Evolutionary conservation across 495 filamentous ascomycete genomes (phyloP).

Genomic region (Cetradonia linearis): DNA sequence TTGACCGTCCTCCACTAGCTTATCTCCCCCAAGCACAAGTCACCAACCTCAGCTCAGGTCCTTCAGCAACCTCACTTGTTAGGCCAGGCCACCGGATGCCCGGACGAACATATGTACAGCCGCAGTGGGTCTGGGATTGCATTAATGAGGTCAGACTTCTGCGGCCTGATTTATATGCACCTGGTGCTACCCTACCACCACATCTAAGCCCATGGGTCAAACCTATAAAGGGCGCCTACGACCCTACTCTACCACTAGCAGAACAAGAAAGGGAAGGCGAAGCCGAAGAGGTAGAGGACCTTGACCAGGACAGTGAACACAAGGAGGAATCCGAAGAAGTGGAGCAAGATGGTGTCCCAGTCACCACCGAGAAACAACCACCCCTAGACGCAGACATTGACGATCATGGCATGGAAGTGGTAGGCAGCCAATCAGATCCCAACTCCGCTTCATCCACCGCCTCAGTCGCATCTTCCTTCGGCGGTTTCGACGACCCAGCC

Average conservation of each 20-base stretch:
- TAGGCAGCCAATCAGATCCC: conserved; percentile 39
- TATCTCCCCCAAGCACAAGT: background rate
- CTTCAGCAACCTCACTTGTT: conserved; percentile 52
- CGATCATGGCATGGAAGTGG: conserved; percentile 51
- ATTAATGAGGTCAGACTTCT: conserved; percentile 83
- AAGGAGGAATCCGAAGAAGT: conserved; percentile 46
- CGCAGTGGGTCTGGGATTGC: conserved; percentile 97
- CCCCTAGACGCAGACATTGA: conserved; percentile 31
- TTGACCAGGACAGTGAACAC: conserved; percentile 43
- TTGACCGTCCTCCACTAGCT: conserved; percentile 66
- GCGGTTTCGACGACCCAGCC: conserved; percentile 32
- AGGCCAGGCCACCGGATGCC: conserved; percentile 65
- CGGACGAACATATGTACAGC: conserved; percentile 84
- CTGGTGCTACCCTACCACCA: conserved; percentile 79
- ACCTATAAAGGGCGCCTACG: conserved; percentile 70
- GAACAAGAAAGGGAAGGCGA: conserved; percentile 73
- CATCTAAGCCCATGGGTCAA: conserved; percentile 97
- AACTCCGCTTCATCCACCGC: conserved; percentile 33
- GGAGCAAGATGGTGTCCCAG: conserved; percentile 42
- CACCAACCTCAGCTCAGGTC: background rate
- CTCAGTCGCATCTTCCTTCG: conserved; percentile 31
- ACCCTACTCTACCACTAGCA: conserved; percentile 69
- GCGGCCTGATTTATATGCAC: conserved; percentile 76
- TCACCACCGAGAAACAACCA: conserved; percentile 27
- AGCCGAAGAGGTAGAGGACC: conserved; percentile 60